Base-by-base conservation (phyloP, 176 grass and related monocot species). In the Typha latifolia region DNA sequence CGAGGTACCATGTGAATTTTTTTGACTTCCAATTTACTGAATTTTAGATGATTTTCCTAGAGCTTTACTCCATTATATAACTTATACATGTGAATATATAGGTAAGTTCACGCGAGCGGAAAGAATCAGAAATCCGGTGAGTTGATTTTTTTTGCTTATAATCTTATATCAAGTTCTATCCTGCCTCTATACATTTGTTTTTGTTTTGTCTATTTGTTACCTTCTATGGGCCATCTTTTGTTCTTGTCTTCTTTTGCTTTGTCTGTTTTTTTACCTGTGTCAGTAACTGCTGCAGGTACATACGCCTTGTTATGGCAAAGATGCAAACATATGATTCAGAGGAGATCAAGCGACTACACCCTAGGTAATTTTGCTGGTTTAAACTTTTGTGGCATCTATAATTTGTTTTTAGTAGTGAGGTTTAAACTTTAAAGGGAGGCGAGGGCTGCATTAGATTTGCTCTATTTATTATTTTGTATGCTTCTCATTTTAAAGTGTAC, bases 111-210 rank as follows among this genome's bases (percentile, higher is more conserved):
- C 94, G 89, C 59, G 94, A 97, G 69, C 64, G 89, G 21, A 92
- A 76, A 79, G 94, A 97, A 84, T 87, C 94, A 62, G 89, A 97
- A 87, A 92, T 97, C 82, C 73, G 89, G 94, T 97, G 52, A 89
- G 85, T 22, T 9, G 11, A 59, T 59, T 55, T 19, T 59, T 59
- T 59, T 11, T 59, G 18, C 53, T 59, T 9, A 59, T 59, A 59
- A 19, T 59, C 20, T 11, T 59, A 19, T 16, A 22, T 9, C 10
- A 59, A 59, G 53, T 59, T 22, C 9, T 19, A 21, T 59, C 20
- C 20, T 19, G 14, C 20, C 20, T 19, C 18, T 22, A 19, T 59
- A 59, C 8, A 2, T 43, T 66, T 66, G 48, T 76, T 14, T 80
- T 47, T 80, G 21, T 72, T 80, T 47, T 73, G 21, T 27, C 0